A percentile compares a stretch with the other conserved stretches of the same genome.
These are phyloP conservation scores for Somion occarium DNA, from an alignment of 1,284 basidiomycete genomes.

Conservation along the genomic window DNA sequence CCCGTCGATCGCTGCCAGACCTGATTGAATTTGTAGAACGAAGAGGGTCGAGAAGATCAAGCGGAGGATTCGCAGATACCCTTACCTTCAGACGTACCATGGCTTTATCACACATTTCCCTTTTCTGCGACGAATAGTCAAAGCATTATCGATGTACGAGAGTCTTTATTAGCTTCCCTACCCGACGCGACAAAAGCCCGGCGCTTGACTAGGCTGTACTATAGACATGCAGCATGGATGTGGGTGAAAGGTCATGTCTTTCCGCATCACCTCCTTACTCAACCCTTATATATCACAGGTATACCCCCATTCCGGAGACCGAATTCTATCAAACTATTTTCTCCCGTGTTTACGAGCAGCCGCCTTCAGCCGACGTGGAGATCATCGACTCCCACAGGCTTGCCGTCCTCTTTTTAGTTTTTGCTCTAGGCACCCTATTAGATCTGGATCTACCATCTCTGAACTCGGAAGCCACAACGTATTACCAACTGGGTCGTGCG, in stretches of 20 bases:
- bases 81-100: slow-evolving; percentile 48
- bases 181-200: slow-evolving; percentile 41
- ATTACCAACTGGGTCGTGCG: slow-evolving; percentile 56
- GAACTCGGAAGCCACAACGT: slow-evolving; percentile 46
- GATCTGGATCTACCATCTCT: slow-evolving; percentile 43
- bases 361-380: slow-evolving; percentile 33
- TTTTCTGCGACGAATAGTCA: slow-evolving; percentile 42
- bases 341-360: slow-evolving; percentile 45
- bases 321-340: slow-evolving; percentile 52
- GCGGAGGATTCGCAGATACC: slow-evolving; percentile 37
- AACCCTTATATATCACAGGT: slow-evolving; percentile 35
- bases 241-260: slow-evolving; percentile 29
- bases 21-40: slow-evolving; percentile 37
- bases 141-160: slow-evolving; percentile 38
- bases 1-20: slow-evolving; percentile 9
- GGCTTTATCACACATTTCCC: slow-evolving; percentile 57
- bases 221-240: slow-evolving; percentile 66
- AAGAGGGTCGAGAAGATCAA: slow-evolving; percentile 50
- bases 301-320: slow-evolving; percentile 51
- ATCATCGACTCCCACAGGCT: slow-evolving; percentile 42
- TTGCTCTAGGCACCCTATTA: slow-evolving; percentile 32
- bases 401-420: slow-evolving; percentile 31
- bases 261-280: slow-evolving; percentile 10
- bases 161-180: slow-evolving; percentile 39
- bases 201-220: slow-evolving; percentile 48